These are phyloP conservation scores for Akanthomyces muscarius DNA, from an alignment of 2,329 filamentous ascomycete species.

Conservation along the genomic window DNA sequence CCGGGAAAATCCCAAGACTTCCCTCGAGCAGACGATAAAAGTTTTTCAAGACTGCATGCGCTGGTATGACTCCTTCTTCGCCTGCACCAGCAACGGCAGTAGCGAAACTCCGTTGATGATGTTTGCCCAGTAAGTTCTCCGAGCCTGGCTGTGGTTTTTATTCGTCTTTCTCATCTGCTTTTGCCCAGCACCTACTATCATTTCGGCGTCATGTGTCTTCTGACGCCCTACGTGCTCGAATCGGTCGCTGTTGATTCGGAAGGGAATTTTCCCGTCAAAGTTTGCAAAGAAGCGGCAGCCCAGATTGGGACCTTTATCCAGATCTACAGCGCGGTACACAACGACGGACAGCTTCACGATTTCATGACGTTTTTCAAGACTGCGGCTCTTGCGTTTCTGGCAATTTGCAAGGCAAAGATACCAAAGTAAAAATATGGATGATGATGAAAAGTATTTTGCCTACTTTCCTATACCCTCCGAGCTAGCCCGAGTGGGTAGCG, in stretches of 20 bases:
- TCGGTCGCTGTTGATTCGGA: not conserved
- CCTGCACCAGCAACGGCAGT: conserved; percentile 1
- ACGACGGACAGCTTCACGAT: not conserved
- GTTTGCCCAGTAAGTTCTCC: conserved; percentile 5
- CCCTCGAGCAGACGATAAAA: not conserved
- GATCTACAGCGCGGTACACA: not conserved
- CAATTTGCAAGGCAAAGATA: not conserved
- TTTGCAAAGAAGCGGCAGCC: not conserved
- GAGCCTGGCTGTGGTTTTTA: no score
- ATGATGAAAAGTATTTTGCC: no score
- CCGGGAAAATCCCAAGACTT: not conserved
- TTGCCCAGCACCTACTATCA: conserved; percentile 10
- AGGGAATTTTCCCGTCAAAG: not conserved
- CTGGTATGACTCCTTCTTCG: conserved; percentile 13
- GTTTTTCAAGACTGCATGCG: not conserved
- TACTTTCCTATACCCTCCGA: no score
- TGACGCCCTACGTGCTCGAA: conserved; percentile 1
- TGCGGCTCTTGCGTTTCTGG: not conserved
- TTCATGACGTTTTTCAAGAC: conserved; percentile 8
- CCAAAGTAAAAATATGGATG: not conserved
- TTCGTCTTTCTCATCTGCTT: not conserved
- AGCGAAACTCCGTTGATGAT: not conserved
- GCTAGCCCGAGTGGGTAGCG: no score
- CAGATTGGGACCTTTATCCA: not conserved
- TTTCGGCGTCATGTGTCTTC: conserved; percentile 6